Evolutionary conservation across 2,329 filamentous ascomycete species (phyloP).

Genomic region (Cladosporium velox): DNA sequence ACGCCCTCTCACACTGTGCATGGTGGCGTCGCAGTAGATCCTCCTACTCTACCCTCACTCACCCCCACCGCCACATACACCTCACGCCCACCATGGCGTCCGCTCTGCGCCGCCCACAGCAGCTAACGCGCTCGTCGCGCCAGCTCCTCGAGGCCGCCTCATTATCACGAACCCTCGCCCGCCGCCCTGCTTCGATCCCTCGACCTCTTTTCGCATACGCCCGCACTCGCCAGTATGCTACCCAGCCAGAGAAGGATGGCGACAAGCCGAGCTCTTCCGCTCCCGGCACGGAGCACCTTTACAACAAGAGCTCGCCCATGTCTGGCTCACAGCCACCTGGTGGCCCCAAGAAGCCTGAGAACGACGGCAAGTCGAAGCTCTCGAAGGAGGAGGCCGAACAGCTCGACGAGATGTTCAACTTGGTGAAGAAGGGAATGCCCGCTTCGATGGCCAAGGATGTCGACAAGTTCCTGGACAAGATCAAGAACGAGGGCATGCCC

Average conservation of each 20-base stretch:
- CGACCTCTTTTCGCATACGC: conserved; percentile 48
- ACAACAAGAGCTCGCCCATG: conserved; percentile 46
- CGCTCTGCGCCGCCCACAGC: conserved; percentile 40
- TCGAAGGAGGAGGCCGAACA: conserved; percentile 58
- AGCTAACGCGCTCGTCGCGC: conserved; percentile 37
- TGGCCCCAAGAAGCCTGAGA: conserved; percentile 40
- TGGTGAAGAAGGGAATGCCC: conserved; percentile 61
- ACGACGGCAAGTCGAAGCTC: conserved; percentile 49
- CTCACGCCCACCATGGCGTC: conserved; percentile 34
- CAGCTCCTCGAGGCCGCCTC: conserved; percentile 37
- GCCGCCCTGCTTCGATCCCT: conserved; percentile 43
- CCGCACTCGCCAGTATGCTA: conserved; percentile 46
- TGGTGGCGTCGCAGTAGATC: conserved; percentile 17
- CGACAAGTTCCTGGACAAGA: conserved; percentile 60
- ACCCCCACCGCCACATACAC: not conserved
- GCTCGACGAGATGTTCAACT: conserved; percentile 59
- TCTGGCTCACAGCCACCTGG: conserved; percentile 39
- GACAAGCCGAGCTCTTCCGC: conserved; percentile 39
- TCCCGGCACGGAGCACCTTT: conserved; percentile 49
- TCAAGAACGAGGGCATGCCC: conserved; percentile 71
- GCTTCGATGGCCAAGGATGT: conserved; percentile 62
- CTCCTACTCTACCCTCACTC: not conserved
- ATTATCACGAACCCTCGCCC: conserved; percentile 38
- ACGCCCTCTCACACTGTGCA: conserved; percentile 8
- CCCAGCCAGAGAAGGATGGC: conserved; percentile 35